Evolutionary conservation across 768 basidiomycete species (phyloP).

Genomic region (Calocybe indica): DNA sequence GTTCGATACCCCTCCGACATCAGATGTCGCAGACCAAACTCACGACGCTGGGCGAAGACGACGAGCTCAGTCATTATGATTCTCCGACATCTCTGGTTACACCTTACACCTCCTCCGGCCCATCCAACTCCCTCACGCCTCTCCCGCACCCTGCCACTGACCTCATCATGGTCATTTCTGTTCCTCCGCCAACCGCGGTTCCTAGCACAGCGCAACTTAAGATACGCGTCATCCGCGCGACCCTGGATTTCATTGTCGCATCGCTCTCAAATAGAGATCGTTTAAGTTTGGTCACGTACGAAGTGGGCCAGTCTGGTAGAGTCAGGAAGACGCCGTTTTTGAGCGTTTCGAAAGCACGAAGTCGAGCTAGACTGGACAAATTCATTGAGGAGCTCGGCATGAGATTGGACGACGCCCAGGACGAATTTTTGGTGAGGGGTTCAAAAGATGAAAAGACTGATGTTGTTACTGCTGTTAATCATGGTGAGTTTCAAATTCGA

Average conservation of each 20-base stretch:
- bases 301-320: constrained; percentile 75
- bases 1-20: constrained; percentile 39
- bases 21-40: constrained; percentile 43
- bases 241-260: constrained; percentile 81
- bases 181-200: constrained; percentile 67
- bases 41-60: constrained; percentile 66
- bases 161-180: constrained; percentile 84
- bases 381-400: constrained; percentile 72
- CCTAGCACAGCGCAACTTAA: constrained; percentile 84
- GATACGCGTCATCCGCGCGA: constrained; percentile 80
- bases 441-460: constrained; percentile 92
- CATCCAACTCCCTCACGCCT: constrained; percentile 76
- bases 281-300: constrained; percentile 87
- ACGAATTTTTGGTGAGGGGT: constrained; percentile 59
- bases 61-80: constrained; percentile 56
- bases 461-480: constrained; percentile 97
- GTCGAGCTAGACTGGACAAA: constrained; percentile 61
- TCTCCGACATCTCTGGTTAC: constrained; percentile 54
- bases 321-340: constrained; percentile 96
- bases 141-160: constrained; percentile 86
- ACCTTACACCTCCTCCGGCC: constrained; percentile 66
- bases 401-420: constrained; percentile 33
- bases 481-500: constrained; percentile 43
- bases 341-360: constrained; percentile 59
- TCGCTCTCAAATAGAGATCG: constrained; percentile 76